A percentile compares a stretch with the other conserved stretches of the same genome.
Conservation (phyloP, 805 yeast species). For the Suhomyces faveliae region DNA sequence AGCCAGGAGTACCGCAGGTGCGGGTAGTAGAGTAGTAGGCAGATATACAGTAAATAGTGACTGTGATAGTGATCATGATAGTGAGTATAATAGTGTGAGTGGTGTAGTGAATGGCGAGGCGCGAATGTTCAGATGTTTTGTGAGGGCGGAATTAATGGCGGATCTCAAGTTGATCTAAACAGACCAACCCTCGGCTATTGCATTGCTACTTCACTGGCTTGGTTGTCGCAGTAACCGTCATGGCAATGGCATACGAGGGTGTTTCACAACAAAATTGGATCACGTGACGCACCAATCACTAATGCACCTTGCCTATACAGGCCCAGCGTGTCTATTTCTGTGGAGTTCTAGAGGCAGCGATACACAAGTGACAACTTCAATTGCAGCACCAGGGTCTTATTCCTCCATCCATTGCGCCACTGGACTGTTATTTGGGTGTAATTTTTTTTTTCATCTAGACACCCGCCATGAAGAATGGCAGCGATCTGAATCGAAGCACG, state of each 20-base stretch:
- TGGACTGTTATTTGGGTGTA: background rate
- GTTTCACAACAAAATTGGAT: background rate
- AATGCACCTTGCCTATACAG: background rate
- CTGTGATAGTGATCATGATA: too few species aligned
- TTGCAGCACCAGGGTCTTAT: background rate
- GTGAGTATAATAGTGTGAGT: too few species aligned
- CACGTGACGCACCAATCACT: background rate
- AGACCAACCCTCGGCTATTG: background rate
- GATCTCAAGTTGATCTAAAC: too few species aligned
- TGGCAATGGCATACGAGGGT: background rate
- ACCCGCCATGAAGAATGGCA: conserved; percentile 8
- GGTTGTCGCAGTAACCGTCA: conserved; percentile 1
- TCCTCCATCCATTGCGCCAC: background rate
- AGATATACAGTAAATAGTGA: too few species aligned
- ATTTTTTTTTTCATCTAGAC: background rate
- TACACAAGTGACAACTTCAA: background rate
- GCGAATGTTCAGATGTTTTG: too few species aligned
- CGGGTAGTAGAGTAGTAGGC: too few species aligned
- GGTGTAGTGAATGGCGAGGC: too few species aligned
- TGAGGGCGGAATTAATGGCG: too few species aligned
- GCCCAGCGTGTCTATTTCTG: background rate
- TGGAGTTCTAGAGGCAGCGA: background rate
- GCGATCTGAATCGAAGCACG: conserved; percentile 4
- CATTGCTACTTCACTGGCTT: background rate
- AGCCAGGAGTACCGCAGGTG: too few species aligned